Percentiles rank a stretch among this genome's conserved stretches.
Conservation (phyloP, 2,329 filamentous ascomycete species). For the Cladosporium velox region DNA sequence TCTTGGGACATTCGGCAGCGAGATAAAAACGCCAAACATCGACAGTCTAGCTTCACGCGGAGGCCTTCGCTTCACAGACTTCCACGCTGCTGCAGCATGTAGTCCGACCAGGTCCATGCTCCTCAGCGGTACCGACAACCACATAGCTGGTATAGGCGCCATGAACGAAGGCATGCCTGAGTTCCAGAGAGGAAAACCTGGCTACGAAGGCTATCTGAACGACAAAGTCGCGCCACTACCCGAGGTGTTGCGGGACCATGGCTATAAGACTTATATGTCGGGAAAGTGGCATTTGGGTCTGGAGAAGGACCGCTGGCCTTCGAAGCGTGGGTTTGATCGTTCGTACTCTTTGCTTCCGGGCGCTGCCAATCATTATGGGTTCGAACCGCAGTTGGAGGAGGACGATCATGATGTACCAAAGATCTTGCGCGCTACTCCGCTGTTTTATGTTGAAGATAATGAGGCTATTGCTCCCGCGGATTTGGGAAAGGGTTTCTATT, state of each 20-base stretch:
- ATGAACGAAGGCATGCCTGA: slow-evolving; percentile 25
- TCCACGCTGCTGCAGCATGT: slow-evolving; percentile 19
- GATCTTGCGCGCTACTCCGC: slow-evolving; percentile 13
- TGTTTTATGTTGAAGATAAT: slow-evolving; percentile 32
- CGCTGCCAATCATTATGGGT: slow-evolving; percentile 39
- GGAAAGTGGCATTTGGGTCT: slow-evolving; percentile 44
- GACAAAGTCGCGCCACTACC: slow-evolving; percentile 39
- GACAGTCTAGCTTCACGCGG: neutral
- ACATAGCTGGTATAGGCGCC: slow-evolving; percentile 38
- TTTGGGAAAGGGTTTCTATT: slow-evolving; percentile 36
- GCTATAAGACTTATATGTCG: slow-evolving; percentile 41
- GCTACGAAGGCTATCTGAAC: slow-evolving; percentile 43
- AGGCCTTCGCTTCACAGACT: slow-evolving; percentile 16
- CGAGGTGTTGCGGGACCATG: slow-evolving; percentile 39
- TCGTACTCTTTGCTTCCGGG: slow-evolving; percentile 25
- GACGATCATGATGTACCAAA: slow-evolving; percentile 5
- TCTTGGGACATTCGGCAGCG: slow-evolving; percentile 33
- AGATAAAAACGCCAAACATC: slow-evolving; percentile 31
- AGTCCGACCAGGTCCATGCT: slow-evolving; percentile 24
- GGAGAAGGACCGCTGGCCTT: slow-evolving; percentile 32
- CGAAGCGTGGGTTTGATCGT: slow-evolving; percentile 36
- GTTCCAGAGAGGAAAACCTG: slow-evolving; percentile 32
- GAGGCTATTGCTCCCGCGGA: slow-evolving; percentile 26
- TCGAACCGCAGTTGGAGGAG: slow-evolving; percentile 36
- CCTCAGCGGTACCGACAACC: slow-evolving; percentile 39